phyloP scores from a whole-genome alignment of 768 basidiomycete genomes.

The Tricholoma bakamatsutake region DNA sequence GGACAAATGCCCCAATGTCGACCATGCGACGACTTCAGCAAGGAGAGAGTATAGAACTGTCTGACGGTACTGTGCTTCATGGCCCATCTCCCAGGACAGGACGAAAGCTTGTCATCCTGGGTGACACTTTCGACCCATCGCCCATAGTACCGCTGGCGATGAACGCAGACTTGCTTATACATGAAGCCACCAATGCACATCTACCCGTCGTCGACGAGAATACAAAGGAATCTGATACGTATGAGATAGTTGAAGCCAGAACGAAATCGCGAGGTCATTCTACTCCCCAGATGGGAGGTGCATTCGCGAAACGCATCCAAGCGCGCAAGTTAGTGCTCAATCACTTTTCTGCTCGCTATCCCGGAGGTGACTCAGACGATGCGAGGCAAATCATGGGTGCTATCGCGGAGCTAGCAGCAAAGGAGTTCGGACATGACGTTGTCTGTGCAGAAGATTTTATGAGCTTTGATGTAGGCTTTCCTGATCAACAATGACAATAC shows the following conservation, averaged over 20 bases:
- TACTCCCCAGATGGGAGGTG: slow-evolving; percentile 86
- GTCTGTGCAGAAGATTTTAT: slow-evolving; percentile 72
- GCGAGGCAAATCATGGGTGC: slow-evolving; percentile 55
- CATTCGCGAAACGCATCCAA: slow-evolving; percentile 61
- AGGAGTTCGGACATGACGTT: slow-evolving; percentile 50
- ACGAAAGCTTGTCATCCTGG: slow-evolving; percentile 74
- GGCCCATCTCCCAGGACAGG: slow-evolving; percentile 64
- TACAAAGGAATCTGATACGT: slow-evolving; percentile 58
- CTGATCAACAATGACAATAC: slow-evolving; percentile 17
- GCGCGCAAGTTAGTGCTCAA: slow-evolving; percentile 69
- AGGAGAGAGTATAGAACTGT: slow-evolving; percentile 56
- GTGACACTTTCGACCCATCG: slow-evolving; percentile 82
- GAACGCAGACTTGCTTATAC: slow-evolving; percentile 70
- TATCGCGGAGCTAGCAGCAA: slow-evolving; percentile 51
- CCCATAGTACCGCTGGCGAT: slow-evolving; percentile 52
- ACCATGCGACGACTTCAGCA: slow-evolving; percentile 62
- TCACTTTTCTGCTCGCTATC: slow-evolving; percentile 81
- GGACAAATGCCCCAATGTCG: slow-evolving; percentile 64
- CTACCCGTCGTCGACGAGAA: slow-evolving; percentile 56
- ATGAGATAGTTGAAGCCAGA: slow-evolving; percentile 52
- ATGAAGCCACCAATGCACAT: slow-evolving; percentile 89
- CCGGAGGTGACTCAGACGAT: slow-evolving; percentile 52
- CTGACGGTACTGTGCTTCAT: slow-evolving; percentile 66
- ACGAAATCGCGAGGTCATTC: slow-evolving; percentile 81
- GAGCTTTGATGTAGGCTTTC: slow-evolving; percentile 52